Evolutionary conservation across 176 grass and related monocot genomes (phyloP).

Genomic region (Metroxylon sagu): DNA sequence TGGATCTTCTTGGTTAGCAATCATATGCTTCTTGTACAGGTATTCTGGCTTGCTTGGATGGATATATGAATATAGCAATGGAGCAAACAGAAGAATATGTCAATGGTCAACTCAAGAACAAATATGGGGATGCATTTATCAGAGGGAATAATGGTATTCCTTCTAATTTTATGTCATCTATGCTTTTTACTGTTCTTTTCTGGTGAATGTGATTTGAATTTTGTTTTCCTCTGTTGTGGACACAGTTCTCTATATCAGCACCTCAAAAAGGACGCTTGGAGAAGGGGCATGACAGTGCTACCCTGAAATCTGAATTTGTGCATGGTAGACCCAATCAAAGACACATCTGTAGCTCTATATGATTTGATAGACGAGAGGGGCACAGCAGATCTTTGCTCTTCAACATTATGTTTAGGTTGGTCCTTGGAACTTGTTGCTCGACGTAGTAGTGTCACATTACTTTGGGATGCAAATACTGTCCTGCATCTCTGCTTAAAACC

Average conservation of each 20-base stretch:
- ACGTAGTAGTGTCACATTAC: no score
- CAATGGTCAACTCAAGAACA: slow-evolving; percentile 25
- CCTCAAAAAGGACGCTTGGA: slow-evolving; percentile 33
- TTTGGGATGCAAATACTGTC: no score
- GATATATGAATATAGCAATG: slow-evolving; percentile 30
- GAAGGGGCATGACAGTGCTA: slow-evolving; percentile 14
- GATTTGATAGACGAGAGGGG: no score
- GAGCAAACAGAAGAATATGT: slow-evolving; percentile 27
- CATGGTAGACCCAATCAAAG: no score
- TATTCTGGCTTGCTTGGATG: slow-evolving; percentile 36
- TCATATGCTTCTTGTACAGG: slow-evolving; percentile 9
- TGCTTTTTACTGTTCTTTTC: not conserved
- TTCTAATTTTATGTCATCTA: not conserved
- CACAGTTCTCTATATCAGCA: slow-evolving; percentile 52
- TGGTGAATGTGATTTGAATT: not conserved
- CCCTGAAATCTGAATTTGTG: not conserved
- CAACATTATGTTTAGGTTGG: no score
- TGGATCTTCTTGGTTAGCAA: no score
- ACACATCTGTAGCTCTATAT: no score
- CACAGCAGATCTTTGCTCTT: no score
- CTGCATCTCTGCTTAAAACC: no score
- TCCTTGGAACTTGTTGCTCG: no score
- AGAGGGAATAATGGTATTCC: slow-evolving; percentile 37
- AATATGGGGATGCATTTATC: slow-evolving; percentile 43
- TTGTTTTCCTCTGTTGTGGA: slow-evolving; percentile 4